Percentiles rank a stretch among this genome's conserved stretches.
Conservation (phyloP, 2,329 filamentous ascomycete genomes). For the Monosporascus sp. region DNA sequence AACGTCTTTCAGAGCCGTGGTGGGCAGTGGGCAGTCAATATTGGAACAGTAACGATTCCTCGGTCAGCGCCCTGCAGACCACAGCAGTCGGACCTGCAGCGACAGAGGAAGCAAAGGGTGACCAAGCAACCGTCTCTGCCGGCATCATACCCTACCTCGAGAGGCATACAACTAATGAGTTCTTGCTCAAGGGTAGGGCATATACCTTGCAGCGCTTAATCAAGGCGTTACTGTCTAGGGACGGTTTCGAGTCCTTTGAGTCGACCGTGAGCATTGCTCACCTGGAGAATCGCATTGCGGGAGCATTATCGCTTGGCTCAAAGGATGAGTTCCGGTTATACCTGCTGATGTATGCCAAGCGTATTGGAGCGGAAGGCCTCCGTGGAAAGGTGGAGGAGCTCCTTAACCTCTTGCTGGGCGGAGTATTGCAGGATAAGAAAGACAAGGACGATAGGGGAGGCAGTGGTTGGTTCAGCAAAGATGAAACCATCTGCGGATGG, state of each 20-base stretch:
- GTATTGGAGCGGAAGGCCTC: constrained; percentile 83
- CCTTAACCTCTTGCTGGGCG: constrained; percentile 73
- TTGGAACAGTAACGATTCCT: constrained; percentile 96
- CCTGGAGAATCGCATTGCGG: constrained; percentile 89
- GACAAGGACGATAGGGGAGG: constrained; percentile 38
- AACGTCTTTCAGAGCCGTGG: constrained; percentile 93
- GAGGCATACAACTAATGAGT: constrained; percentile 89
- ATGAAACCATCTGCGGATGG: constrained; percentile 82
- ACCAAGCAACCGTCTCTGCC: constrained; percentile 64
- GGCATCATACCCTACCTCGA: constrained; percentile 92
- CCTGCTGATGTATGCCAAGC: constrained; percentile 96
- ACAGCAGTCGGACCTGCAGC: constrained; percentile 56
- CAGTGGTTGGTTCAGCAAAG: constrained; percentile 59
- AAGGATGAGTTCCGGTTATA: constrained; percentile 92
- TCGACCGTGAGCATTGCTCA: constrained; percentile 88
- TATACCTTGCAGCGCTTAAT: constrained; percentile 89
- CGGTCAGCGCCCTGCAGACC: constrained; percentile 73
- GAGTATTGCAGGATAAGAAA: constrained; percentile 55
- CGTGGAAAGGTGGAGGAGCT: constrained; percentile 90
- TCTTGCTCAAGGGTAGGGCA: constrained; percentile 82
- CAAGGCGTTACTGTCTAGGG: constrained; percentile 79
- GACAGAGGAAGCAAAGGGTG: constrained; percentile 39
- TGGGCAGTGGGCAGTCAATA: constrained; percentile 98
- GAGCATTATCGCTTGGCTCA: constrained; percentile 75
- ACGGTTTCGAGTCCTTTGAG: constrained; percentile 90